Conservation (phyloP, 345 rosid genomes). For the Hibiscus mutabilis region DNA sequence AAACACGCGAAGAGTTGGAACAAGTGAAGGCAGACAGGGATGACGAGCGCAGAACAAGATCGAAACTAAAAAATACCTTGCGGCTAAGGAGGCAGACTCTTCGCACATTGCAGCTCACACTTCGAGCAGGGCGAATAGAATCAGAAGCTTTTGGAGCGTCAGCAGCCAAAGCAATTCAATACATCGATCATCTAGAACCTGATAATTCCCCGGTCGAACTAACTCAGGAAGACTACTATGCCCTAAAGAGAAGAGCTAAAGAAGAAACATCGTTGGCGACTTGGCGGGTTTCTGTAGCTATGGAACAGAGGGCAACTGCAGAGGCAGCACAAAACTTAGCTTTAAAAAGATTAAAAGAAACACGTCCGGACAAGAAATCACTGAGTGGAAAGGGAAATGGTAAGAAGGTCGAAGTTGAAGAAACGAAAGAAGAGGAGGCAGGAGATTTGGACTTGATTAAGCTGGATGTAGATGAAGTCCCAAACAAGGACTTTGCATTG, state of each 20-base stretch:
- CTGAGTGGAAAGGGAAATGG: neutral
- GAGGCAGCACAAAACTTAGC: conserved; percentile 31
- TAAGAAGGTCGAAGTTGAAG: neutral
- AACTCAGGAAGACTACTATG: conserved; percentile 27
- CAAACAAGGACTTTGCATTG: conserved; percentile 7
- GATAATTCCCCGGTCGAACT: conserved; percentile 19
- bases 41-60: conserved; percentile 22
- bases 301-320: conserved; percentile 41
- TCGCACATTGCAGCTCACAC: conserved; percentile 27
- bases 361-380: neutral
- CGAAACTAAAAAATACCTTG: conserved; percentile 31
- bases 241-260: conserved; percentile 30
- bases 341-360: conserved; percentile 22
- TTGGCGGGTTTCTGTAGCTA: conserved; percentile 37
- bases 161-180: conserved; percentile 18
- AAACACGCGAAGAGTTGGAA: conserved; percentile 20
- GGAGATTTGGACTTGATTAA: conserved; percentile 16
- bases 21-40: conserved; percentile 17
- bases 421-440: neutral
- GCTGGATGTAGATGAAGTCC: neutral
- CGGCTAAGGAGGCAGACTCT: conserved; percentile 40
- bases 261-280: conserved; percentile 36
- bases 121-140: conserved; percentile 36
- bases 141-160: conserved; percentile 37
- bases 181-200: conserved; percentile 16